Evolutionary conservation across 106 monocot genomes (phyloP), one percentile per base, ranked within the genome.

Genomic region (Dendrobium huoshanense): DNA sequence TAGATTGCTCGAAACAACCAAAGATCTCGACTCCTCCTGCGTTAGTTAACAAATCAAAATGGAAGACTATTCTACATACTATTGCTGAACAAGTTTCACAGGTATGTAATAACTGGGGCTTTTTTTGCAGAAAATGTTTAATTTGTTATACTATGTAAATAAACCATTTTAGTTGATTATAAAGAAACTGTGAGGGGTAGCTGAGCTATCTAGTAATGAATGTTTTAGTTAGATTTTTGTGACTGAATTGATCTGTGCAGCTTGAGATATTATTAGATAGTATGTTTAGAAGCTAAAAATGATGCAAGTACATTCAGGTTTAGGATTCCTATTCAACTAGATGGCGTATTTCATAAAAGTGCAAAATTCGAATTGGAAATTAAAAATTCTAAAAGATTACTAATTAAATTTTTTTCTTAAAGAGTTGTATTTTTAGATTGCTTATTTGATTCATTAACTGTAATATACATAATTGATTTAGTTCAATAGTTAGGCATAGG

Each of bases 61-160:
- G 88, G 92, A 99, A 93, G 80, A 81, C 83, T 54, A 88, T 93
- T 25, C 41, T 93, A 56, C 87, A 91, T 86, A 87, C 91, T 77
- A 80, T 99, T 77, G 91, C 95, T 45, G 91, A 92, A n/a, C 95
- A 93, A 75, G 99, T 99, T 74, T 95, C 99, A 78, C 99, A 99
- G 99, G 99, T 99, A 72, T 79, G 70, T 37, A 70, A 29, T 70
- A 33, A 24, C 7, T 33, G 61, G 43, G 67, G 0, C 0, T 77
- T 55, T 25, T 13, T 9, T 54, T 61, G 22, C 3, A 22, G n/a
- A 61, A n/a, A 61, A 7, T 5, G 3, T 4, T 13, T 70, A 33
- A 33, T 70, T 70, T 70, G 13, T 31, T 70, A 17, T 37, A 70
- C 11, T 37, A 70, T 31, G 27, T 70, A 4, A 70, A 70, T 70